Evolutionary conservation across 202 grass and related monocot genomes (phyloP).

Genomic region (Tripidium arundinaceum): DNA sequence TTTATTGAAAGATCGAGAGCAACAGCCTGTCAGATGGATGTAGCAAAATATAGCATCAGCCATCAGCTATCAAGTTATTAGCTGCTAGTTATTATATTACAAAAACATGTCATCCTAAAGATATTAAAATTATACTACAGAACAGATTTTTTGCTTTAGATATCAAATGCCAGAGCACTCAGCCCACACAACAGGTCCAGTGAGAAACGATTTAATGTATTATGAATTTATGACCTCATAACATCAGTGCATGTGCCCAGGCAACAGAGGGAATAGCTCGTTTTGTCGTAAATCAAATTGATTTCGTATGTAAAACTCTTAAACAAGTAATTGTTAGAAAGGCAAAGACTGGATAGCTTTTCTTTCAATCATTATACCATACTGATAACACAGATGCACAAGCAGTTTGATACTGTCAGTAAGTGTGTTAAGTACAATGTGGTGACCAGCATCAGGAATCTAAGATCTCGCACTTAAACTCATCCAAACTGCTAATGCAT

Average conservation of each 20-base stretch:
- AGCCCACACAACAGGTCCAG: neutral
- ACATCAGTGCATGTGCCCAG: neutral
- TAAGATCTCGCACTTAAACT: neutral
- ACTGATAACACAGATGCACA: neutral
- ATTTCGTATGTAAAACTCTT: neutral
- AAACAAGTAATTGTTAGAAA: slow-evolving; percentile 6
- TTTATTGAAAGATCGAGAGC: too few species aligned
- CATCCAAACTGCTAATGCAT: neutral
- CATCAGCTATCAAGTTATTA: too few species aligned
- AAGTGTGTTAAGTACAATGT: too few species aligned
- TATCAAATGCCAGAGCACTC: neutral
- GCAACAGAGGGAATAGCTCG: neutral
- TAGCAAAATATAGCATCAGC: too few species aligned
- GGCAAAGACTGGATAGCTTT: neutral
- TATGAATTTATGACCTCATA: neutral
- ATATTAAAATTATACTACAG: neutral
- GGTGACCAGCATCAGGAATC: neutral
- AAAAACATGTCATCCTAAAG: neutral
- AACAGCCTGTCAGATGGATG: neutral
- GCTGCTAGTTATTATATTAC: neutral
- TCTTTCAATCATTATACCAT: slow-evolving; percentile 8
- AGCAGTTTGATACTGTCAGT: neutral
- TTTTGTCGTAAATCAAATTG: neutral
- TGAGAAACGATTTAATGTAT: neutral
- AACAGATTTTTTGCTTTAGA: neutral